These are phyloP conservation scores for Rhodotorula kratochvilovae DNA, from an alignment of 768 basidiomycete genomes.

Conservation along the genomic window DNA sequence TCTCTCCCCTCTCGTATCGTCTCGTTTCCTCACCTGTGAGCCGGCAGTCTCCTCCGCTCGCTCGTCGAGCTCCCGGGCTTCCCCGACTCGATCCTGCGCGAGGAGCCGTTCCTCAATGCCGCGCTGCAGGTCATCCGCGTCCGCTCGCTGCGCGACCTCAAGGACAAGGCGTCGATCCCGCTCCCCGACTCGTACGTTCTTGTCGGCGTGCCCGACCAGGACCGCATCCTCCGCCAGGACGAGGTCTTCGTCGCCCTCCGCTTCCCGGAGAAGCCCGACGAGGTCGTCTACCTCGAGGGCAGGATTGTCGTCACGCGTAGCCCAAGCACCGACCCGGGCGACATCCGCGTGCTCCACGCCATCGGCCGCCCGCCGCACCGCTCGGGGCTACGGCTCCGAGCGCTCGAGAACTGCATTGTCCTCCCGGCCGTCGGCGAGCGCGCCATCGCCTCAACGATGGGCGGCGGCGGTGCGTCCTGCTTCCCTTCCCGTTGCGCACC, in stretches of 20 bases:
- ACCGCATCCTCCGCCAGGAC: conserved; percentile 38
- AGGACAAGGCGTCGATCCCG: conserved; percentile 68
- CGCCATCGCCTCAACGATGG: conserved; percentile 17
- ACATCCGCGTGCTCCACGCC: conserved; percentile 57
- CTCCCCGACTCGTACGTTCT: conserved; percentile 65
- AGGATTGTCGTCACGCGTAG: conserved; percentile 63
- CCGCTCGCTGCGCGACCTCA: conserved; percentile 66
- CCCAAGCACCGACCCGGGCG: conserved; percentile 71
- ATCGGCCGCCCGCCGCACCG: neutral
- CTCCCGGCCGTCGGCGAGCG: conserved; percentile 20
- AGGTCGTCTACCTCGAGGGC: conserved; percentile 60
- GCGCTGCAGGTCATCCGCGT: conserved; percentile 62
- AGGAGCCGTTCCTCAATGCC: conserved; percentile 55
- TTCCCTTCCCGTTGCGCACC: neutral
- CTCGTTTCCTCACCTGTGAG: no score
- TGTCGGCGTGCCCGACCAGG: conserved; percentile 78
- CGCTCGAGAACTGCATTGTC: conserved; percentile 31
- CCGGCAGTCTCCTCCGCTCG: conserved; percentile 49
- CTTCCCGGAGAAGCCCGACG: conserved; percentile 51
- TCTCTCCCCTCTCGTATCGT: neutral
- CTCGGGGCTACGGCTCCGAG: neutral
- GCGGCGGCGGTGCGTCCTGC: conserved; percentile 14
- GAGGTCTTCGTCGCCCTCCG: conserved; percentile 55
- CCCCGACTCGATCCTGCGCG: neutral
- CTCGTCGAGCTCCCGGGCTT: conserved; percentile 47